Evolutionary conservation across 73 alveolate species (phyloP), one percentile per base, ranked within the genome.

Genomic region (Paramecium primaurelia): DNA sequence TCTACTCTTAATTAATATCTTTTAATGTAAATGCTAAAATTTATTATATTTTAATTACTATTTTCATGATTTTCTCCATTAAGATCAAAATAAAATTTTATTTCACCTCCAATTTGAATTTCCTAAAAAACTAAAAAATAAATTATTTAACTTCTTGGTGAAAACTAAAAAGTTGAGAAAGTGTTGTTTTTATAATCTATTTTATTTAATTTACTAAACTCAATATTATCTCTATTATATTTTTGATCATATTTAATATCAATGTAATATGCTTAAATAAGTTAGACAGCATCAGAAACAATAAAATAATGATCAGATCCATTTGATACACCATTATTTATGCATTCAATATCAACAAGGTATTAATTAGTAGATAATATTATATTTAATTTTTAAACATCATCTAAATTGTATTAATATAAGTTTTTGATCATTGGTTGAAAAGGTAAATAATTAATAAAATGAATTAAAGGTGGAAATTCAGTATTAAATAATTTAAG

Each of bases 391-490:
- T 32, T 64, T 12, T 28, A 0, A 25, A 18, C 9, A 7, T 64
- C 47, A 11, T 12, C 47, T 28, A 3, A 14, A 64, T 32, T 64
- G 30, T 32, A 64, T 18, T 64, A 42, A 64, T 64, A 64, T 12
- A 34, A 64, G 4, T 64, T 11, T 32, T 32, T 22, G 12, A 73
- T 36, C 1, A 45, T 0, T 8, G 91, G 91, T 44, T 49, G 8
- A 25, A 45, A 80, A 16, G 91, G 91, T 26, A 49, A 42, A n/a
- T 80, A 80, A 47, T 49, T 80, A 25, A 80, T 80, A 26, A 80
- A 80, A n/a, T 80, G 28, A 2, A 80, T 26, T 26, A 80, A 47
- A 45, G 91, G 42, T 20, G 71, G 47, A 11, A 28, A 45, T 42
- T 80, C 71, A 10, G 20, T 7, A 10, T 25, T 7, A 6, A 80